A percentile compares a stretch with the other conserved stretches of the same genome.
phyloP scores from a whole-genome alignment of 768 basidiomycete genomes.

The Crepidotus variabilis region DNA sequence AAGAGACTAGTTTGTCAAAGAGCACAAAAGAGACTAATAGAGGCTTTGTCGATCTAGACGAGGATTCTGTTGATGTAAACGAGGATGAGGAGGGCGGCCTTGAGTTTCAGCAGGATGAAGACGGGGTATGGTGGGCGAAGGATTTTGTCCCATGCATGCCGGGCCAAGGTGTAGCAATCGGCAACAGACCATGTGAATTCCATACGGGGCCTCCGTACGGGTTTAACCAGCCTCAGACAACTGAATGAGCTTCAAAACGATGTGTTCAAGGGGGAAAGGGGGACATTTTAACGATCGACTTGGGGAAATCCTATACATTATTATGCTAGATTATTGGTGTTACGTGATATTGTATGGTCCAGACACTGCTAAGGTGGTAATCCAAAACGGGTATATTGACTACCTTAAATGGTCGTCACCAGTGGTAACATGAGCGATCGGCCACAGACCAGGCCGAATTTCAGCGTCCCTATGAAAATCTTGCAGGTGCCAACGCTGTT shows the following conservation, averaged over 20 bases:
- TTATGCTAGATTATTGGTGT: no score
- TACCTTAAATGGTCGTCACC: constrained; percentile 13
- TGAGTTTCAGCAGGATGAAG: constrained; percentile 16
- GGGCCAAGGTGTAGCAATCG: constrained; percentile 56
- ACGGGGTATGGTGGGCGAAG: constrained; percentile 20
- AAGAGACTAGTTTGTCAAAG: constrained; percentile 14
- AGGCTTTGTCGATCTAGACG: constrained; percentile 23
- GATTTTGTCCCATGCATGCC: constrained; percentile 29
- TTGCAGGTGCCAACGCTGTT: no score
- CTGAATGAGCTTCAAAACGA: no score
- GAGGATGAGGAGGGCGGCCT: constrained; percentile 9
- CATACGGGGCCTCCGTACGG: constrained; percentile 29
- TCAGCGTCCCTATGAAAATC: no score
- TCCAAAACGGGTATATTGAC: neutral
- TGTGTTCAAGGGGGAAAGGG: no score
- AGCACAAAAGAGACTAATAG: constrained; percentile 19
- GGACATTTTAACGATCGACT: no score
- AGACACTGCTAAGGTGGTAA: neutral
- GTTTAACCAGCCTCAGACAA: neutral
- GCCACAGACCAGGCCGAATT: constrained; percentile 6
- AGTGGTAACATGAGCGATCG: constrained; percentile 1
- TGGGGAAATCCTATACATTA: no score
- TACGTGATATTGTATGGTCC: neutral
- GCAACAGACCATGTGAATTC: constrained; percentile 58
- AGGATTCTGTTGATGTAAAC: constrained; percentile 1